Percentiles rank a stretch among this genome's conserved stretches.
These are phyloP conservation scores for Zygoascus ofunaensis DNA, from an alignment of 805 yeast species.

Conservation along the genomic window DNA sequence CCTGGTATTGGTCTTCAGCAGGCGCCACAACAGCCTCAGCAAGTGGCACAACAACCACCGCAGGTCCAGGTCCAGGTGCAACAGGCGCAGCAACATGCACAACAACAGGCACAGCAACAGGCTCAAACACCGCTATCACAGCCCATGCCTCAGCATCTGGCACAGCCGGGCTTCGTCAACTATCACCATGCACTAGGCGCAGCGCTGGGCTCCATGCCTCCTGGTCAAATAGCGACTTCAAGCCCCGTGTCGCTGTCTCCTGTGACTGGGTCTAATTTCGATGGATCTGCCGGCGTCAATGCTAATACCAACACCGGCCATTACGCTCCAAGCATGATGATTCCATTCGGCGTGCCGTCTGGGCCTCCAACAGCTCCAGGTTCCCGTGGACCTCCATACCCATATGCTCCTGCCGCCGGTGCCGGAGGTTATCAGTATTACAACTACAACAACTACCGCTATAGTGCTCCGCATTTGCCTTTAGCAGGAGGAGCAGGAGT, in stretches of 20 bases:
- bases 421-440: neutral
- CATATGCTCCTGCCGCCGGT: neutral
- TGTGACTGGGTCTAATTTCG: too few species aligned
- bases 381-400: neutral
- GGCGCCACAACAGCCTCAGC: conserved; percentile 5
- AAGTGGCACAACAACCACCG: conserved; percentile 4
- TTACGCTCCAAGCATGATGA: too few species aligned
- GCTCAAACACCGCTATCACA: conserved; percentile 31
- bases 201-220: too few species aligned
- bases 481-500: too few species aligned
- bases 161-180: neutral
- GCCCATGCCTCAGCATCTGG: conserved; percentile 27
- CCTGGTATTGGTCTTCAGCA: too few species aligned
- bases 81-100: conserved; percentile 16
- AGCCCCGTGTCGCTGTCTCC: too few species aligned
- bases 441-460: neutral
- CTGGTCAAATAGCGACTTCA: too few species aligned
- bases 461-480: neutral
- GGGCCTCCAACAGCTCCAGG: neutral
- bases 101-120: conserved; percentile 14
- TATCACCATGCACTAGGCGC: too few species aligned
- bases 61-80: conserved; percentile 5
- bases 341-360: neutral
- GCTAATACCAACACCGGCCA: too few species aligned
- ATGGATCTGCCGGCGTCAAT: too few species aligned